Evolutionary conservation across 2,329 filamentous ascomycete species (phyloP).

Genomic region (Sclerotinia borealis): DNA sequence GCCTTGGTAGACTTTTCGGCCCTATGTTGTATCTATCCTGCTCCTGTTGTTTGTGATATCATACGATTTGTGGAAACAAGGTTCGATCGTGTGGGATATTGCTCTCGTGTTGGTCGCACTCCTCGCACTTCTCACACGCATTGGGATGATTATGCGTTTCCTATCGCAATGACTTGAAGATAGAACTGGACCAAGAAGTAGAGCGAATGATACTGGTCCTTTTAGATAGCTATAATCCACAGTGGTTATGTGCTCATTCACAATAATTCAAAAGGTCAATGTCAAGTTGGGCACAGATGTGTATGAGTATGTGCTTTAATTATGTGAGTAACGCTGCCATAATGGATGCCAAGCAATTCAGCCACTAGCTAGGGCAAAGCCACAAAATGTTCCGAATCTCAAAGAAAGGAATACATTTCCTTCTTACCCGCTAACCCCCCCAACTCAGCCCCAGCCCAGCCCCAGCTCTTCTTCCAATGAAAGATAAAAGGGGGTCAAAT

Average conservation of each 20-base stretch:
- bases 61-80: conserved; percentile 19
- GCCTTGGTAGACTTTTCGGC: neutral
- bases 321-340: neutral
- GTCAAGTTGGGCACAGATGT: conserved; percentile 1
- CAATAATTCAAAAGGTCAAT: neutral
- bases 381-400: conserved; percentile 1
- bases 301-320: neutral
- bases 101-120: conserved; percentile 23
- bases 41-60: neutral
- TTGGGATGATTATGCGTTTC: conserved; percentile 2
- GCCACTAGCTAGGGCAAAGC: conserved; percentile 3
- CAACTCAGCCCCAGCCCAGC: too few relatives aligned
- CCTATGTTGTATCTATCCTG: neutral
- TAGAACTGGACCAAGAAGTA: neutral
- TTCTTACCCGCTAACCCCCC: too few relatives aligned
- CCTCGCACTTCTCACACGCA: conserved; percentile 16
- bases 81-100: conserved; percentile 26
- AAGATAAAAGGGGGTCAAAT: too few relatives aligned
- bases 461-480: too few relatives aligned
- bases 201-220: neutral
- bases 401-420: conserved; percentile 2
- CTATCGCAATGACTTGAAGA: neutral
- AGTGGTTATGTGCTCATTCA: conserved; percentile 3
- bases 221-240: neutral
- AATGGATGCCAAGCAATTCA: neutral